phyloP scores from a whole-genome alignment of 176 grass and related monocot genomes.

The Oryza brachyantha region DNA sequence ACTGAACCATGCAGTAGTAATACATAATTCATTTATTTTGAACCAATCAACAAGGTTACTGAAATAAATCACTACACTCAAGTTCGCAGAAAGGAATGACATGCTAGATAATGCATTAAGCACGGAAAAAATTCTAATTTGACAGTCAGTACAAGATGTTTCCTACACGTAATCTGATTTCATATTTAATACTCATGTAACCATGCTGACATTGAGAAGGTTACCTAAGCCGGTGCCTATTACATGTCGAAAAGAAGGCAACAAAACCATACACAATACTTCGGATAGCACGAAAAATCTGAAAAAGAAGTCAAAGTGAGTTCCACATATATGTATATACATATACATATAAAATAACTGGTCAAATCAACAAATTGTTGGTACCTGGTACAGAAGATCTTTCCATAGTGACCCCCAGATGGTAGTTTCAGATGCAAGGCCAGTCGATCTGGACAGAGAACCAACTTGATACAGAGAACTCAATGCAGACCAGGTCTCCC shows the following conservation, averaged over 20 bases:
- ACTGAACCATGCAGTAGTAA: no score
- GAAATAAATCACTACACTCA: conserved; percentile 1
- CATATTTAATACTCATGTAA: neutral
- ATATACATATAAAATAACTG: neutral
- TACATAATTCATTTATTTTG: neutral
- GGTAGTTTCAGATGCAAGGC: conserved; percentile 48
- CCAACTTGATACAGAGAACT: conserved; percentile 70
- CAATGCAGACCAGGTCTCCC: conserved; percentile 60
- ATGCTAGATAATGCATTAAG: neutral
- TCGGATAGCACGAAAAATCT: conserved; percentile 84
- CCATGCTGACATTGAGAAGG: neutral
- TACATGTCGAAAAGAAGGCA: conserved; percentile 93
- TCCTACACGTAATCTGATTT: neutral
- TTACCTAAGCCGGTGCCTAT: conserved; percentile 95
- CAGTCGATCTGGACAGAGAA: conserved; percentile 49
- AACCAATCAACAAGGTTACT: neutral
- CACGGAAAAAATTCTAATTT: neutral
- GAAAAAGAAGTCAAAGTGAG: conserved; percentile 30
- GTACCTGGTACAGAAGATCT: conserved; percentile 91
- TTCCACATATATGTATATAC: neutral
- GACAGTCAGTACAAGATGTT: neutral
- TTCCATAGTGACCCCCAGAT: conserved; percentile 84
- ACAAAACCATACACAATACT: conserved; percentile 97
- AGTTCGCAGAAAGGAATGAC: neutral
- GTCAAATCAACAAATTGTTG: neutral